A percentile compares a stretch with the other conserved stretches of the same genome.
phyloP scores from a whole-genome alignment of 768 basidiomycete genomes.

The Amanita exitialis region DNA sequence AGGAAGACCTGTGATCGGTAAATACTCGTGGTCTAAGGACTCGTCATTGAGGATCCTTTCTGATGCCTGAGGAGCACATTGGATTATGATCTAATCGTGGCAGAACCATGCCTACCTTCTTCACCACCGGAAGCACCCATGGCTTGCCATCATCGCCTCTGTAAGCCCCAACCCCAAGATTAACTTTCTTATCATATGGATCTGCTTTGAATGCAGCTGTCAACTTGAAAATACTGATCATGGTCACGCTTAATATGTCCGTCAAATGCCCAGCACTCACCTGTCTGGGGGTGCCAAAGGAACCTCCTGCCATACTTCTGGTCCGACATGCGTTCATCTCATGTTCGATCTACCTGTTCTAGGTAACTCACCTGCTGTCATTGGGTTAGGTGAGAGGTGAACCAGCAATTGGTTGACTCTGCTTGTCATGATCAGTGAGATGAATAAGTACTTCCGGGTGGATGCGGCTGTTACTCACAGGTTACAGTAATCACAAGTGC shows the following conservation, averaged over 20 bases:
- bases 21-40: conserved; percentile 82
- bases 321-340: conserved; percentile 8
- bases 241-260: not conserved
- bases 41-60: conserved; percentile 58
- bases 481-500: too few species aligned
- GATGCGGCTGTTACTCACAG: not conserved
- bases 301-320: conserved; percentile 69
- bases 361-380: conserved; percentile 39
- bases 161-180: conserved; percentile 90
- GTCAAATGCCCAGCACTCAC: conserved; percentile 24
- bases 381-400: conserved; percentile 38
- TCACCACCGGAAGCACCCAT: conserved; percentile 88
- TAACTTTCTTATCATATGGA: conserved; percentile 66
- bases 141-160: conserved; percentile 81
- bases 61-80: conserved; percentile 46
- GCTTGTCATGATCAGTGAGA: conserved; percentile 30
- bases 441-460: not conserved
- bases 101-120: conserved; percentile 47
- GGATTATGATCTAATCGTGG: not conserved
- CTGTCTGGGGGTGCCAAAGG: conserved; percentile 83
- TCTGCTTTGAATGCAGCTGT: conserved; percentile 86
- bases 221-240: conserved; percentile 75
- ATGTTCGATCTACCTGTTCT: conserved; percentile 6
- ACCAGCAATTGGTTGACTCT: conserved; percentile 52
- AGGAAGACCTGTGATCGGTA: conserved; percentile 84